Percentiles rank a stretch among this genome's conserved stretches.
phyloP scores from a whole-genome alignment of 2,329 filamentous ascomycete genomes.

The Thermomyces lanuginosus region DNA sequence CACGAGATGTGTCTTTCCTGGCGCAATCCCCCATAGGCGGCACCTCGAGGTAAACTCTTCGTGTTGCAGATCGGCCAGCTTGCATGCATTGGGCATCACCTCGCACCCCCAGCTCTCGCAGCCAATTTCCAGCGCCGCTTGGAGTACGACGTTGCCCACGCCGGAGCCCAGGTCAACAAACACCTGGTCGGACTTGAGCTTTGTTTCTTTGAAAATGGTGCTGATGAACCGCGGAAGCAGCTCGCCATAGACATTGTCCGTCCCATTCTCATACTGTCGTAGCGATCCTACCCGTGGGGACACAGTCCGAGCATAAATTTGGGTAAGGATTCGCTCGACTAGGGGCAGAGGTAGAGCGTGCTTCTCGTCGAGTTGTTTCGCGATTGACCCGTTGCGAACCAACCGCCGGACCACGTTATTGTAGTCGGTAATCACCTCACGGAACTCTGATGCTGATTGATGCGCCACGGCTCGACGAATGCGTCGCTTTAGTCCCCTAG shows the following conservation, averaged over 20 bases:
- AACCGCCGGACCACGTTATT: constrained; percentile 53
- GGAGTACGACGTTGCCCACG: constrained; percentile 87
- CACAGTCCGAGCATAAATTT: constrained; percentile 84
- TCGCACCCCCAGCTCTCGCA: constrained; percentile 95
- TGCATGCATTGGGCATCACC: constrained; percentile 81
- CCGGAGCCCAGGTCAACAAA: constrained; percentile 94
- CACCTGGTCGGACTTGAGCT: constrained; percentile 64
- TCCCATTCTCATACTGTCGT: constrained; percentile 72
- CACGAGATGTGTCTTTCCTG: constrained; percentile 64
- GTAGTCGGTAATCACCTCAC: constrained; percentile 56
- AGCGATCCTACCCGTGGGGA: constrained; percentile 74
- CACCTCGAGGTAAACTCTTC: constrained; percentile 73
- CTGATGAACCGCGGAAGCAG: constrained; percentile 71
- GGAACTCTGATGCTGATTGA: constrained; percentile 55
- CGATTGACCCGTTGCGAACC: constrained; percentile 54
- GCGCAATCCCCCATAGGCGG: constrained; percentile 70
- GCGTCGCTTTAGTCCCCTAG: constrained; percentile 57
- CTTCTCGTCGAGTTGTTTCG: constrained; percentile 51
- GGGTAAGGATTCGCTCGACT: constrained; percentile 64
- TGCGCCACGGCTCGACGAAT: constrained; percentile 58
- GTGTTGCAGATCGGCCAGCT: constrained; percentile 63
- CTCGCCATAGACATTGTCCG: constrained; percentile 90
- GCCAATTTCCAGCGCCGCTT: constrained; percentile 82
- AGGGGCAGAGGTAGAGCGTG: constrained; percentile 55
- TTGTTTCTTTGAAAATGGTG: constrained; percentile 61